Percentiles rank a stretch among this genome's conserved stretches.
Evolutionary conservation across 306 rosid species (phyloP).

Genomic region (Vachellia pachyceras): DNA sequence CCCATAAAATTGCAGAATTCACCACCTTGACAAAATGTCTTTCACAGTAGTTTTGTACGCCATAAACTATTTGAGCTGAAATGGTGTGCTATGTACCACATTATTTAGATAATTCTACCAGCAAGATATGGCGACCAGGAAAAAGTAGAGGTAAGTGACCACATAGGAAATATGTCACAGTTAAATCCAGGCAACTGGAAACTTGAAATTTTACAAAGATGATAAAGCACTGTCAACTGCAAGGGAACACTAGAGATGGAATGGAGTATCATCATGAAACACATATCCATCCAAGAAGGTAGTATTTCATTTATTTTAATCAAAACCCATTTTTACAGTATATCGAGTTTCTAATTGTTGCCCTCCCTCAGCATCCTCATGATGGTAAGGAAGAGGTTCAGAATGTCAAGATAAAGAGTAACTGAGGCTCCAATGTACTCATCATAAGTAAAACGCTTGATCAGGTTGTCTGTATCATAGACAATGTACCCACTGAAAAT

Average conservation of each 20-base stretch:
- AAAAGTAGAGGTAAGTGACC: neutral
- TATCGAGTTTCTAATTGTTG: constrained; percentile 70
- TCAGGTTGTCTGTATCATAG: constrained; percentile 86
- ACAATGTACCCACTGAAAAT: constrained; percentile 85
- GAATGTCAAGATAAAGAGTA: constrained; percentile 84
- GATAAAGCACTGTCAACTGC: constrained; percentile 18
- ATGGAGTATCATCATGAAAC: constrained; percentile 20
- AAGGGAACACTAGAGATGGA: constrained; percentile 3
- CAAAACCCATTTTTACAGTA: constrained; percentile 14
- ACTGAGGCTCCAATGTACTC: constrained; percentile 93
- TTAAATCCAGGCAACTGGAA: constrained; percentile 18
- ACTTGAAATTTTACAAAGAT: constrained; percentile 13
- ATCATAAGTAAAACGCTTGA: constrained; percentile 87
- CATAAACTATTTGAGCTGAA: neutral
- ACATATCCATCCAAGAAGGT: constrained; percentile 22
- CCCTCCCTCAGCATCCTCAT: constrained; percentile 81
- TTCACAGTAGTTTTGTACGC: neutral
- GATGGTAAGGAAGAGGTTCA: constrained; percentile 87
- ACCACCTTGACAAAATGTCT: neutral
- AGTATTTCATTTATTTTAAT: constrained; percentile 29
- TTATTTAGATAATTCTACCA: constrained; percentile 22
- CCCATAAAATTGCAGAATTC: neutral
- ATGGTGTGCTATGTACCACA: neutral
- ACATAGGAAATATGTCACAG: constrained; percentile 27
- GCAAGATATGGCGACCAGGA: neutral